Base-by-base conservation (phyloP, 331 rosid genomes). In the Erythrophleum ivorense region DNA sequence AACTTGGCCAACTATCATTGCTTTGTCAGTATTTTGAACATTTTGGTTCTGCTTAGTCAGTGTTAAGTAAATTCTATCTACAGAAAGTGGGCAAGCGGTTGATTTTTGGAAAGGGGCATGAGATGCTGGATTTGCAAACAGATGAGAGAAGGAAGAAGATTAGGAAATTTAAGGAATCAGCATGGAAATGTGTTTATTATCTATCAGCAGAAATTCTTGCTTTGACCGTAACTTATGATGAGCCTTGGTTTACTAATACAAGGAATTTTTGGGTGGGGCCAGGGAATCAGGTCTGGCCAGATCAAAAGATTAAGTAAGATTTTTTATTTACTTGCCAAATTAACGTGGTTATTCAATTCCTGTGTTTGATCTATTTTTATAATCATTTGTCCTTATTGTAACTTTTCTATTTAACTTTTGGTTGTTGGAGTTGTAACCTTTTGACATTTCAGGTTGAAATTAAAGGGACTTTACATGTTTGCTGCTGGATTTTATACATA, bases 271-370 rank as follows among this genome's bases (percentile, higher is more conserved):
- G 99, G 99, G 93, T 94, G 18, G 99, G 99, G 50, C 99, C 99
- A 16, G 99, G 94, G 78, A 69, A 85, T 83, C 98, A 96, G 89
- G 91, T 94, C 79, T 96, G 99, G 99, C 99, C 99, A 65, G 98
- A 96, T 89, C 99, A 96, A 84, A 88, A 88, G 84, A 91, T 84
- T 76, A 96, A 96, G 99, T 96, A 86, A 88, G 92, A 75, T 79
- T 77, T 3, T 77, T 68, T 40, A 50, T 34, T 65, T 76, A 2
- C 38, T 9, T 73, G 38, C 60, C 66, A 40, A 38, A 60, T 76
- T 59, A 14, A 43, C 82, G 43, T 73, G 52, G 70, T 69, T 63
- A 58, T 76, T 84, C 15, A 13, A 13, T 15, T 72, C 48, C 67
- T 24, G 18, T 73, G 53, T 63, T 34, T 68, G 29, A 71, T 77